phyloP scores from a whole-genome alignment of 75 land plant species.

The Pseudotsuga menziesii region DNA sequence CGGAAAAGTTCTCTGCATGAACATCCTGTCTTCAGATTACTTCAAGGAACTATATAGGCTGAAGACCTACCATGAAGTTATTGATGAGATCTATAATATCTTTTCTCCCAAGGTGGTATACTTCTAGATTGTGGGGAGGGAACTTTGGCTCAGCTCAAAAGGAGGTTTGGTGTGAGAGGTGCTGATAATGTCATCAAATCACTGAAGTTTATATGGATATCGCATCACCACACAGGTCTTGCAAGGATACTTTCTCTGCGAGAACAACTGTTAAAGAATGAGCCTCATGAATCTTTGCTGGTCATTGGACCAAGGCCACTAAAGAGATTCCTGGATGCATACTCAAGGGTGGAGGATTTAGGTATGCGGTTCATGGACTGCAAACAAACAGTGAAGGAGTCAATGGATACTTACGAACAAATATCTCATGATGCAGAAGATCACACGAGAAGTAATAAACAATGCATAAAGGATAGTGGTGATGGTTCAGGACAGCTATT shows the following conservation, averaged over 20 bases:
- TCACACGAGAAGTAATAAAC: no score
- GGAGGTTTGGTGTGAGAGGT: constrained; percentile 84
- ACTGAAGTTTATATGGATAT: constrained; percentile 88
- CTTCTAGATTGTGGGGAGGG: constrained; percentile 99
- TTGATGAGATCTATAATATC: no score
- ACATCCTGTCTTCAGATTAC: no score
- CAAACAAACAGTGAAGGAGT: constrained; percentile 58
- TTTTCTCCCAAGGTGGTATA: constrained; percentile 80
- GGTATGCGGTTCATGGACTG: constrained; percentile 89
- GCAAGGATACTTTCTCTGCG: constrained; percentile 83
- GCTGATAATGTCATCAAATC: constrained; percentile 71
- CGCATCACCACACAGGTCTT: constrained; percentile 97
- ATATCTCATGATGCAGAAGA: constrained; percentile 6
- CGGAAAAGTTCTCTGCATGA: no score
- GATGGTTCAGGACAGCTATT: no score
- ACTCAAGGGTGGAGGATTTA: constrained; percentile 79
- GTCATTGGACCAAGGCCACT: constrained; percentile 90
- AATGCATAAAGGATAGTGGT: no score
- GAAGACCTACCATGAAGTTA: no score
- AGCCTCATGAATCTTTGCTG: constrained; percentile 63
- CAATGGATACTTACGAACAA: constrained; percentile 27
- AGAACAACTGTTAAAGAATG: constrained; percentile 41
- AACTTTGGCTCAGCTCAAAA: constrained; percentile 85
- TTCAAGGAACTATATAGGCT: no score
- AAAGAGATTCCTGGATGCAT: constrained; percentile 76